Conservation (phyloP, 148 eudicot genomes). For the Vaccinium myrtillus region DNA sequence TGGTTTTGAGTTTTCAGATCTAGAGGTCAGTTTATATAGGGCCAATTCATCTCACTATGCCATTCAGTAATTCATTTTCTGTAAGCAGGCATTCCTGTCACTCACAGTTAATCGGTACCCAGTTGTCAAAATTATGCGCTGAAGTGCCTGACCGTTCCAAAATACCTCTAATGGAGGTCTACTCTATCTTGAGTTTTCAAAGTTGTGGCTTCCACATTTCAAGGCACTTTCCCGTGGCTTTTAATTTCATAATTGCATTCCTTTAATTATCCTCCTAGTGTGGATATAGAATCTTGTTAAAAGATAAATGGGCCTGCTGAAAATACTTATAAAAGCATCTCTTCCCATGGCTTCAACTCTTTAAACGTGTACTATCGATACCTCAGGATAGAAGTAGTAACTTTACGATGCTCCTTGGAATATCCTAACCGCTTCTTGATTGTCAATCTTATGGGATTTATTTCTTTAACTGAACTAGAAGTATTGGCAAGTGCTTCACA, state of each 20-base stretch:
- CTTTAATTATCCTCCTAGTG: background rate
- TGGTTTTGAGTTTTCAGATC: constrained; percentile 98
- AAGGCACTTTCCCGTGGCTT: constrained; percentile 3
- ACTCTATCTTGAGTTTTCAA: background rate
- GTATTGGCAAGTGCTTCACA: background rate
- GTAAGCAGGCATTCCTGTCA: background rate
- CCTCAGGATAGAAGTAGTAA: background rate
- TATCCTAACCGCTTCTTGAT: background rate
- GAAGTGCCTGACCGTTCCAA: background rate
- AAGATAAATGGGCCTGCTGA: background rate
- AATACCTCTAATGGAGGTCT: background rate
- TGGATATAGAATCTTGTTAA: background rate
- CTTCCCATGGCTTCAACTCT: background rate
- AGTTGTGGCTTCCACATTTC: background rate
- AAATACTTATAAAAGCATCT: background rate
- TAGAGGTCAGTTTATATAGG: constrained; percentile 64
- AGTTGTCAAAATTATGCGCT: background rate
- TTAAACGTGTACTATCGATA: background rate
- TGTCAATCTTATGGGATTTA: background rate
- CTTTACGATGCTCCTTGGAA: background rate
- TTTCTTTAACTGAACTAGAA: background rate
- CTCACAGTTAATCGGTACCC: background rate
- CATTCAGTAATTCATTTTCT: constrained; percentile 15
- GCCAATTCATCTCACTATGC: background rate
- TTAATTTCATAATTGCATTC: background rate